Percentiles rank a stretch among this genome's conserved stretches.
phyloP scores from a whole-genome alignment of 139 green algal species.

The Chara braunii region DNA sequence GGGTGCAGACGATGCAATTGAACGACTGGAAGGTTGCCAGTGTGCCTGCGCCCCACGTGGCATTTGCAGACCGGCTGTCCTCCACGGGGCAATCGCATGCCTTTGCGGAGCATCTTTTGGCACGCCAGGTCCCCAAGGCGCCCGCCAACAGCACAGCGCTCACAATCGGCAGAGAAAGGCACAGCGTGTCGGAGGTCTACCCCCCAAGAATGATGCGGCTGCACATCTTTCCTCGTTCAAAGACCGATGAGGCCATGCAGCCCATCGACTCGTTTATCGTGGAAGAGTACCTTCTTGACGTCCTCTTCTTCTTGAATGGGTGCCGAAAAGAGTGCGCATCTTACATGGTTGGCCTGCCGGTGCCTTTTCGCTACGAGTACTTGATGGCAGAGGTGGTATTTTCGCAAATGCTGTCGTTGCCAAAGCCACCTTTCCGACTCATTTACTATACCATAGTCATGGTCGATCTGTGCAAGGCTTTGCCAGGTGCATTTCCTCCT shows the following conservation, averaged over 20 bases:
- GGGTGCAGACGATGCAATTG: too few species aligned
- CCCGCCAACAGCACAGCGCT: too few species aligned
- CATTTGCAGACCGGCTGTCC: too few species aligned
- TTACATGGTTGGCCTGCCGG: constrained; percentile 52
- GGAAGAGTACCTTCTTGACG: constrained; percentile 39
- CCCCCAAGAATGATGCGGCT: constrained; percentile 4
- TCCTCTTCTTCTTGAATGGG: constrained; percentile 37
- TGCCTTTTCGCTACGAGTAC: constrained; percentile 53
- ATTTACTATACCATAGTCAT: constrained; percentile 78
- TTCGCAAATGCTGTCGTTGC: constrained; percentile 65
- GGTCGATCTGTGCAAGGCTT: constrained; percentile 43
- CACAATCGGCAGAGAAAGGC: too few species aligned
- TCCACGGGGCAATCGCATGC: too few species aligned
- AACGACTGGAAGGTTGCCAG: too few species aligned
- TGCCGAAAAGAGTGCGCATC: constrained; percentile 57
- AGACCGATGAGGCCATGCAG: constrained; percentile 31
- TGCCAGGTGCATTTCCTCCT: constrained; percentile 31
- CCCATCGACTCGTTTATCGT: constrained; percentile 42
- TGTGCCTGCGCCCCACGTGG: too few species aligned
- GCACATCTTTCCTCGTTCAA: constrained; percentile 25
- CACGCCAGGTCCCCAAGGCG: too few species aligned
- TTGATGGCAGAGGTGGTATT: constrained; percentile 77
- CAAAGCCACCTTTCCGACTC: constrained; percentile 54
- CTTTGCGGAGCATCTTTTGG: too few species aligned
- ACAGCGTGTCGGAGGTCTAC: too few species aligned